Evolutionary conservation across 306 rosid genomes (phyloP).

Genomic region (Phaseolus lunatus): DNA sequence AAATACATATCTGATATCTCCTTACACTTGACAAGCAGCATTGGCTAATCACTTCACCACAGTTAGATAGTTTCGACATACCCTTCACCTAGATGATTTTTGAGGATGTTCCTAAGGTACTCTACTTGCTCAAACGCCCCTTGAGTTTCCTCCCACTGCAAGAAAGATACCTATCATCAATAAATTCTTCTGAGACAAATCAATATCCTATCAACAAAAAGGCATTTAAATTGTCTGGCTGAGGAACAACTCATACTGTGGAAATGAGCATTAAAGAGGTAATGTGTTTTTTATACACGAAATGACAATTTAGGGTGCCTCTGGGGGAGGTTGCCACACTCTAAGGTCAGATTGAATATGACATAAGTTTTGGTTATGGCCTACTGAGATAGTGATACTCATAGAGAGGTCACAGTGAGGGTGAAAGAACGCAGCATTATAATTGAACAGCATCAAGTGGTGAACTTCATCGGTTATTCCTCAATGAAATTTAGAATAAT

Average conservation of each 20-base stretch:
- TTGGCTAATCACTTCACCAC: conserved; percentile 42
- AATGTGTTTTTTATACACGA: background rate
- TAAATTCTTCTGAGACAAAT: background rate
- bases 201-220: conserved; percentile 23
- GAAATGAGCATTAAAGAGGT: background rate
- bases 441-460: conserved; percentile 12
- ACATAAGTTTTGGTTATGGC: background rate
- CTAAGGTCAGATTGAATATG: background rate
- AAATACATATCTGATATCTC: conserved; percentile 25
- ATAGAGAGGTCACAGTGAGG: background rate
- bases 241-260: background rate
- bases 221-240: conserved; percentile 19
- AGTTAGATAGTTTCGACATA: conserved; percentile 31
- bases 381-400: background rate
- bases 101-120: conserved; percentile 73
- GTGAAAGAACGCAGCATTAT: background rate
- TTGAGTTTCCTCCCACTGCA: conserved; percentile 90
- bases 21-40: conserved; percentile 26
- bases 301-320: background rate
- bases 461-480: conserved; percentile 16
- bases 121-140: conserved; percentile 71
- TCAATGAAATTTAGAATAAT: background rate
- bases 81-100: conserved; percentile 52
- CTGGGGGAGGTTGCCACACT: background rate
- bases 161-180: conserved; percentile 30